Evolutionary conservation across 73 alveolate genomes (phyloP).

Genomic region (Loxodes magnus): DNA sequence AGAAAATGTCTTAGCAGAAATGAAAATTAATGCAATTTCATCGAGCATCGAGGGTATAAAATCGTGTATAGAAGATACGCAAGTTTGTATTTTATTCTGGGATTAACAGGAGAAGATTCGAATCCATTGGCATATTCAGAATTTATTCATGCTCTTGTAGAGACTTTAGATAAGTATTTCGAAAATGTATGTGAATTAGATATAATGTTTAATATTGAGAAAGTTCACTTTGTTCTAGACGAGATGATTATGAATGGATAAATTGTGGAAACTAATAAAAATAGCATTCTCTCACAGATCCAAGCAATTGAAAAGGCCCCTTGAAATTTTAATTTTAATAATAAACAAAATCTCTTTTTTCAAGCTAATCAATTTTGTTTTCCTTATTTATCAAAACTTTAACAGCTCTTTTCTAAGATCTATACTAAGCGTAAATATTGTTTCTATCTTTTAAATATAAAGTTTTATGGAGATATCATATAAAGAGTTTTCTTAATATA

Average conservation of each 20-base stretch:
- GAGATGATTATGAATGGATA: slow-evolving; percentile 95
- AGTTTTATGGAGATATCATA: no score
- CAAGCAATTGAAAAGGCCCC: slow-evolving; percentile 35
- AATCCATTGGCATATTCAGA: slow-evolving; percentile 92
- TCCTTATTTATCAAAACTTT: no score
- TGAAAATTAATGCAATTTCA: slow-evolving; percentile 86
- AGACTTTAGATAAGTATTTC: slow-evolving; percentile 72
- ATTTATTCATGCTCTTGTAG: slow-evolving; percentile 92
- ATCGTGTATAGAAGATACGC: slow-evolving; percentile 84
- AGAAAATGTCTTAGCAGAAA: slow-evolving; percentile 89
- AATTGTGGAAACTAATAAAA: slow-evolving; percentile 91
- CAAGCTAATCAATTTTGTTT: no score
- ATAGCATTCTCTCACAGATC: slow-evolving; percentile 52
- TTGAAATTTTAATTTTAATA: no score
- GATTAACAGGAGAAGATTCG: slow-evolving; percentile 51
- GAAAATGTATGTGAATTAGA: slow-evolving; percentile 78
- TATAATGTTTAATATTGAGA: slow-evolving; percentile 92
- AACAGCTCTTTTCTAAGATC: no score
- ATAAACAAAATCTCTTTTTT: no score
- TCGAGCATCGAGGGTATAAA: slow-evolving; percentile 93
- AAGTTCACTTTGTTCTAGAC: slow-evolving; percentile 94
- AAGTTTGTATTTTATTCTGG: slow-evolving; percentile 89
- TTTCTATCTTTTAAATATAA: no score
- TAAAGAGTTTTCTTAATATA: no score
- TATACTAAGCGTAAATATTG: no score